A percentile compares a stretch with the other conserved stretches of the same genome.
phyloP scores from a whole-genome alignment of 1,284 basidiomycete genomes.

The Ustilago xerochloae region DNA sequence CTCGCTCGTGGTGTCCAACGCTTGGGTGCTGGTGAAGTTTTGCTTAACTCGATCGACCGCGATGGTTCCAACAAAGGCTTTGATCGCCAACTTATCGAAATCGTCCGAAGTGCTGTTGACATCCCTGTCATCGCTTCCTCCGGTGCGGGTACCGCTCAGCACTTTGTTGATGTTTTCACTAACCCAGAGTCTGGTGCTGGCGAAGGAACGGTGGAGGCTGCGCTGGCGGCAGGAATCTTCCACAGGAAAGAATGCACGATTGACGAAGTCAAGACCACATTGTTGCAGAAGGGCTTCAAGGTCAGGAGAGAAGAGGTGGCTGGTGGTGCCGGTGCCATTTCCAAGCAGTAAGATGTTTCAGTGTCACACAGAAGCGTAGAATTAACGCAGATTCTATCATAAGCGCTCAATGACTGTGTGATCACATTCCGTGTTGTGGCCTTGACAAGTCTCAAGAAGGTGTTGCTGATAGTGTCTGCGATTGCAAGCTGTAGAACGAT shows the following conservation, averaged over 20 bases:
- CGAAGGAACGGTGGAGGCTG: conserved; percentile 79
- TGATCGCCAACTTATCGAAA: conserved; percentile 82
- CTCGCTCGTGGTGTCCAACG: conserved; percentile 87
- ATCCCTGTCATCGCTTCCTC: conserved; percentile 96
- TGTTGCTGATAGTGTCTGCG: no score
- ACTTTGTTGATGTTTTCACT: conserved; percentile 81
- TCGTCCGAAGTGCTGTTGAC: conserved; percentile 78
- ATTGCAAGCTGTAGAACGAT: conserved; percentile 3
- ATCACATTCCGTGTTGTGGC: no score
- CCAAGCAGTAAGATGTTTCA: conserved; percentile 23
- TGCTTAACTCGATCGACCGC: conserved; percentile 96
- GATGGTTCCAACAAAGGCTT: conserved; percentile 95
- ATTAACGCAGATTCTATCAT: no score
- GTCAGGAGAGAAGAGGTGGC: conserved; percentile 52
- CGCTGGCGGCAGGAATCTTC: conserved; percentile 96
- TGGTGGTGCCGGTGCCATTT: conserved; percentile 47
- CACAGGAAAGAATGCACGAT: conserved; percentile 85
- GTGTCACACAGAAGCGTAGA: no score
- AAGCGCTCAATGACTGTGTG: no score
- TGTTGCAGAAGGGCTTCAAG: conserved; percentile 57
- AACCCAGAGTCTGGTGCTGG: background rate
- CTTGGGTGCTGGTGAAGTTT: conserved; percentile 92
- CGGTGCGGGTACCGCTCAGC: conserved; percentile 80
- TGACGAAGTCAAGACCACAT: conserved; percentile 69
- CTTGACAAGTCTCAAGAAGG: no score